Base-by-base conservation (phyloP, 768 basidiomycete genomes). In the Phaffia australis region DNA sequence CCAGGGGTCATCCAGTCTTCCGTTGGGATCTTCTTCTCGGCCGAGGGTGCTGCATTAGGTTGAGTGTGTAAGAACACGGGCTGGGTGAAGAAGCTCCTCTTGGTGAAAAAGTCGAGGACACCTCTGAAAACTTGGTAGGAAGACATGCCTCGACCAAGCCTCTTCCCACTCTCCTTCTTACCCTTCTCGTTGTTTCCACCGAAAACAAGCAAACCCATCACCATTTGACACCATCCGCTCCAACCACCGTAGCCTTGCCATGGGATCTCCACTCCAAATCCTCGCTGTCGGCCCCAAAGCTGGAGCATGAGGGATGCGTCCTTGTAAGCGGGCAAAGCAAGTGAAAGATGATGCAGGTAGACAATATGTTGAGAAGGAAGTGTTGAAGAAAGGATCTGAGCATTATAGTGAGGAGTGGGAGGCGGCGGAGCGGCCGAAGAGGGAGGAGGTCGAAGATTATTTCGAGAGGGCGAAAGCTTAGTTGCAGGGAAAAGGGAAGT, bases 51-150 rank as follows among this genome's bases (percentile, higher is more conserved):
- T 42, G 35, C 35, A 11, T 42, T 42, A 11, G 35, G n/a, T 71
- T 19, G 64, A 56, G 55, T 65, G 72, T 32, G 79, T 76, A 87
- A 79, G 66, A 85, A 89, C 1, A 84, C 76, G 0, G 81, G 78
- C 0, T 81, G 80, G 8, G 77, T 78, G 46, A 74, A 76, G 60
- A 88, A 88, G 63, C 89, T 83, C 65, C 85, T 85, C 64, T 84
- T 84, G 4, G 87, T 89, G 27, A 97, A 74, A 72, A 92, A 86
- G 74, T 92, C 88, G 70, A 94, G 77, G 0, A 84, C 85, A 46
- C 87, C 89, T 71, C 87, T 83, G 75, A 97, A 87, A 32, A 94
- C 79, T 73, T 93, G 91, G 77, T 94, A 95, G 25, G 88, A 88
- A 69, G 89, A 92, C 71, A 97, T 74, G 1, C 90, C 88, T 64